Percentiles rank a stretch among this genome's conserved stretches.
Evolutionary conservation across 257 asterid genomes (phyloP).

Genomic region (Gentiana straminea): DNA sequence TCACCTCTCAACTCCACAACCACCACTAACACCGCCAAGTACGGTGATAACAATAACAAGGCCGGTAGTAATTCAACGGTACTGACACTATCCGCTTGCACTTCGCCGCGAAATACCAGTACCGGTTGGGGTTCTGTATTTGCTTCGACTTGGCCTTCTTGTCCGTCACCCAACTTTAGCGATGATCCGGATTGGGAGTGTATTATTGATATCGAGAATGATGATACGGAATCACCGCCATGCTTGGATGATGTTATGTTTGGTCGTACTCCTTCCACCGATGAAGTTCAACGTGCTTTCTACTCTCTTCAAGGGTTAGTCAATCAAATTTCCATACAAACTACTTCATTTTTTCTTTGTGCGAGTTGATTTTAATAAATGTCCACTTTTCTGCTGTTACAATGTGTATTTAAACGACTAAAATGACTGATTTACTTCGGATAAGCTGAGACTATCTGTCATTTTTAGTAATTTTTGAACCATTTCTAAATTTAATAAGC

Average conservation of each 20-base stretch:
- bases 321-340: background rate
- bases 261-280: slow-evolving; percentile 48
- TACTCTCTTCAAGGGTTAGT: slow-evolving; percentile 61
- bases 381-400: no score
- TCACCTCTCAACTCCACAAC: slow-evolving; percentile 11
- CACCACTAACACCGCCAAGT: slow-evolving; percentile 15
- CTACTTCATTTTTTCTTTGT: background rate
- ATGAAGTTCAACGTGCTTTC: slow-evolving; percentile 59
- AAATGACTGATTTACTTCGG: no score
- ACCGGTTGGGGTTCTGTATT: slow-evolving; percentile 20
- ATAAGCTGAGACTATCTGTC: no score
- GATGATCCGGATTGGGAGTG: slow-evolving; percentile 58
- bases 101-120: slow-evolving; percentile 15
- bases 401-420: no score
- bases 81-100: no score
- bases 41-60: background rate
- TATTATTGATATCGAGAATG: slow-evolving; percentile 26
- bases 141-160: slow-evolving; percentile 18
- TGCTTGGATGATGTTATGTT: slow-evolving; percentile 35
- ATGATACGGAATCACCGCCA: slow-evolving; percentile 2
- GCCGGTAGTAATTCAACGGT: no score
- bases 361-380: background rate
- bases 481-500: no score
- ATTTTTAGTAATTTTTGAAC: no score
- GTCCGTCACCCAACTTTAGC: slow-evolving; percentile 19